Evolutionary conservation across 2,329 filamentous ascomycete species (phyloP), one percentile per base, ranked within the genome.

Genomic region (Monascus ruber): DNA sequence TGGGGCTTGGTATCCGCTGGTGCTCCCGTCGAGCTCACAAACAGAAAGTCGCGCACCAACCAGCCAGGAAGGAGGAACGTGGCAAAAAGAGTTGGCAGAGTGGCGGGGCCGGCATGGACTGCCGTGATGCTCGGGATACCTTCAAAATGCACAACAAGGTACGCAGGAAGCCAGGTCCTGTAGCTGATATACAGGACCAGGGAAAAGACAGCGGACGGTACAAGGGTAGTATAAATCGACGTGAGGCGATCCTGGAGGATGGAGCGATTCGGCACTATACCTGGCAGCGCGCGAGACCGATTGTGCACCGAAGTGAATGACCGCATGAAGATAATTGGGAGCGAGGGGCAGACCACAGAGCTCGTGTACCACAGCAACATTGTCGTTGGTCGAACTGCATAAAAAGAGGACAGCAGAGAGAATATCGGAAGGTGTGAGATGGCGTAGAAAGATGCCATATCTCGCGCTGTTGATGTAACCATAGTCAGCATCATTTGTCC

Each of bases 391-490:
- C 74, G 73, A 48, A 93, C 72, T 29, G 70, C 64, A 72, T 93
- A 94, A 68, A 93, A 94, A 38, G 78, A 78, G 26, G 72, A 71
- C 26, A 94, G 70, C 33, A 95, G 77, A 55, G 83, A 84, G 45
- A 83, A 76, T 51, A 77, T 76, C 33, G 88, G 89, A 17, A 82
- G 75, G 62, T 86, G 79, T 40, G 81, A 80, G 33, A 95, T 68
- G 44, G 85, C 59, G 42, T 76, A 75, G 54, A 85, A 66, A 35
- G 76, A 72, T 7, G 74, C 74, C 37, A 83, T 68, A 58, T 85
- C 81, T 56, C 77, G 72, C 63, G 82, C 78, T 69, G 42, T 34
- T 29, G 24, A 33, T 38, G 7, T 31, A 31, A 34, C 27, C 24
- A 33, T 24, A 35, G 40, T 10, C 24, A 46, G 43, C 36, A 26